Percentiles rank a stretch among this genome's conserved stretches.
These are phyloP conservation scores for Eucalyptus globulus DNA, from an alignment of 345 rosid genomes.

Conservation along the genomic window DNA sequence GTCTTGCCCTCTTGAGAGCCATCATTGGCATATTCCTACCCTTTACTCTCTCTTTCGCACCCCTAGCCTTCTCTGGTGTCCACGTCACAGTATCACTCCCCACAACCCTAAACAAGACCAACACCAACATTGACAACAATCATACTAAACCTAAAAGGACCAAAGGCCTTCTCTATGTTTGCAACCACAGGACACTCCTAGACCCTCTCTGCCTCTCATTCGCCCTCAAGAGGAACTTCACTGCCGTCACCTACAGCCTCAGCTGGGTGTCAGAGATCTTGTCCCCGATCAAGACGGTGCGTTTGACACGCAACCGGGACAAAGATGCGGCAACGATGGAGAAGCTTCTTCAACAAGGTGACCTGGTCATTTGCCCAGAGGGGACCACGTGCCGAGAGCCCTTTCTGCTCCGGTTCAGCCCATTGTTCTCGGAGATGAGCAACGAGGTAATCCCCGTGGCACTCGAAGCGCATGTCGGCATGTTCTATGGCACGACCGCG, in stretches of 20 bases:
- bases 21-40: constrained; percentile 30
- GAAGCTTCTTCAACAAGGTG: constrained; percentile 30
- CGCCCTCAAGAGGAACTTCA: constrained; percentile 24
- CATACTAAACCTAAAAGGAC: neutral
- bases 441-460: constrained; percentile 62
- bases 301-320: constrained; percentile 42
- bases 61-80: constrained; percentile 21
- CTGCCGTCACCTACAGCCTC: constrained; percentile 73
- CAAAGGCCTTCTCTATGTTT: constrained; percentile 35
- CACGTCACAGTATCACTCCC: constrained; percentile 6
- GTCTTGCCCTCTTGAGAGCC: constrained; percentile 21
- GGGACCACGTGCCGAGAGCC: constrained; percentile 89
- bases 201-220: constrained; percentile 64
- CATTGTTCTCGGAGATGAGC: constrained; percentile 53
- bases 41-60: constrained; percentile 22
- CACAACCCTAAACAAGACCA: neutral
- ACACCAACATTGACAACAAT: neutral
- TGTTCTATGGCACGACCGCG: constrained; percentile 74
- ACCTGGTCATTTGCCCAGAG: constrained; percentile 72
- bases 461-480: constrained; percentile 19
- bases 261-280: constrained; percentile 52
- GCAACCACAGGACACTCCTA: constrained; percentile 67
- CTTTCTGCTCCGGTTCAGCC: constrained; percentile 61
- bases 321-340: constrained; percentile 35
- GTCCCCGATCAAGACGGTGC: constrained; percentile 59